phyloP scores from a whole-genome alignment of 768 basidiomycete genomes.

The Psilocybe azurescens region DNA sequence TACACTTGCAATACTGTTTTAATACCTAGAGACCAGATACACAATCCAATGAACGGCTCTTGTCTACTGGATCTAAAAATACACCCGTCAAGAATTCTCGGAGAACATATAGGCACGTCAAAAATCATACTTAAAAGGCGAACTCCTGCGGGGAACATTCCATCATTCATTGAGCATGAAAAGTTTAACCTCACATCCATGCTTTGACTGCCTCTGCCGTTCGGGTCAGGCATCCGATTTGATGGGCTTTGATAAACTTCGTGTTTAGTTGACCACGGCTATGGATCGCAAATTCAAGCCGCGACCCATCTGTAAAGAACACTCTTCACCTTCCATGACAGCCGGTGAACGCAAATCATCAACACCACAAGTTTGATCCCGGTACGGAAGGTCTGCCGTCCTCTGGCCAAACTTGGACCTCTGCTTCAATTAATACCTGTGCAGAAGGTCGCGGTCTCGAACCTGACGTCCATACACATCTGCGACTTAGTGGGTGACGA shows the following conservation, averaged over 20 bases:
- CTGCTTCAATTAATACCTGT: not conserved
- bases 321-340: not conserved
- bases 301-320: not conserved
- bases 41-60: not conserved
- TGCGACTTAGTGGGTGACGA: not conserved
- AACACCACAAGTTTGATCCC: not conserved
- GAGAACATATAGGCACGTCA: not conserved
- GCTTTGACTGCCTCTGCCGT: not conserved
- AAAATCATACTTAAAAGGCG: not conserved
- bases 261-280: too few species aligned
- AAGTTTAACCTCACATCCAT: too few species aligned
- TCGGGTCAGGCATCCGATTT: not conserved
- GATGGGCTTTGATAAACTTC: not conserved
- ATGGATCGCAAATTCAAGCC: not conserved
- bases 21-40: not conserved
- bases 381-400: not conserved
- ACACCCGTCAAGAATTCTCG: conserved; percentile 8
- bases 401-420: not conserved
- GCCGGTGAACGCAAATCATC: not conserved
- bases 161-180: not conserved
- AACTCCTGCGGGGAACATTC: conserved; percentile 5
- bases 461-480: not conserved
- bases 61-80: conserved; percentile 4
- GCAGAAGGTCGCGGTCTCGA: not conserved
- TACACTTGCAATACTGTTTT: not conserved